Conservation (phyloP, 495 filamentous ascomycete genomes). For the Penicilliopsis zonata region DNA sequence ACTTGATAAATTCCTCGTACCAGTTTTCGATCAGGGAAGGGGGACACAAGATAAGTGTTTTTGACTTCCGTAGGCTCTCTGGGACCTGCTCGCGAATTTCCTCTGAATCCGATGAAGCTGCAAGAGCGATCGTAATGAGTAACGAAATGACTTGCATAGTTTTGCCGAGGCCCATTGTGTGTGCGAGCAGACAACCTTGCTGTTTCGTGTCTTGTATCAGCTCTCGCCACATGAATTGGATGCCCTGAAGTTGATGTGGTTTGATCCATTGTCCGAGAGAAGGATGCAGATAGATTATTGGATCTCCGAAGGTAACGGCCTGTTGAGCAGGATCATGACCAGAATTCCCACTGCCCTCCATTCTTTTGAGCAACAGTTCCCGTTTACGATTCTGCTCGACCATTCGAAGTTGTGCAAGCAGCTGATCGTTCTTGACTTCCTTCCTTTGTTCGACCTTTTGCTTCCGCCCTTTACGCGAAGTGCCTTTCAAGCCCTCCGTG, state of each 20-base stretch:
- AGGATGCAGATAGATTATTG: slow-evolving; percentile 40
- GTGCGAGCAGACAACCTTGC: slow-evolving; percentile 75
- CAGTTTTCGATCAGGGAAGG: slow-evolving; percentile 69
- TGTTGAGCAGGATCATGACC: slow-evolving; percentile 35
- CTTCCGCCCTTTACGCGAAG: slow-evolving; percentile 33
- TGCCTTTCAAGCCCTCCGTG: too few relatives aligned
- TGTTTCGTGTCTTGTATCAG: slow-evolving; percentile 44
- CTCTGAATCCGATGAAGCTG: slow-evolving; percentile 45
- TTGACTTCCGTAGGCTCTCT: slow-evolving; percentile 40
- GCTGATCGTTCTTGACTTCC: slow-evolving; percentile 32
- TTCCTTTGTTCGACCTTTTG: slow-evolving; percentile 31
- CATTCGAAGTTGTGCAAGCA: slow-evolving; percentile 28
- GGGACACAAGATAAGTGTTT: slow-evolving; percentile 66
- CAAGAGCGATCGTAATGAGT: slow-evolving; percentile 58
- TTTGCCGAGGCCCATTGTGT: slow-evolving; percentile 91
- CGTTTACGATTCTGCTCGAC: slow-evolving; percentile 37
- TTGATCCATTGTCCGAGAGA: slow-evolving; percentile 38
- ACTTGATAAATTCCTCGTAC: slow-evolving; percentile 61
- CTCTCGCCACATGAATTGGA: slow-evolving; percentile 86
- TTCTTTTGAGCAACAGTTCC: slow-evolving; percentile 27
- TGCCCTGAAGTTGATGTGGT: slow-evolving; percentile 52
- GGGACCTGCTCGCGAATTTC: slow-evolving; percentile 56
- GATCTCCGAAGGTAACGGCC: slow-evolving; percentile 60
- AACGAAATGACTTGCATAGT: slow-evolving; percentile 85
- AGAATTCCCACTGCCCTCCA: slow-evolving; percentile 24